Base-by-base conservation (phyloP, 2,329 filamentous ascomycete species). In the Pseudogymnoascus sp. region DNA sequence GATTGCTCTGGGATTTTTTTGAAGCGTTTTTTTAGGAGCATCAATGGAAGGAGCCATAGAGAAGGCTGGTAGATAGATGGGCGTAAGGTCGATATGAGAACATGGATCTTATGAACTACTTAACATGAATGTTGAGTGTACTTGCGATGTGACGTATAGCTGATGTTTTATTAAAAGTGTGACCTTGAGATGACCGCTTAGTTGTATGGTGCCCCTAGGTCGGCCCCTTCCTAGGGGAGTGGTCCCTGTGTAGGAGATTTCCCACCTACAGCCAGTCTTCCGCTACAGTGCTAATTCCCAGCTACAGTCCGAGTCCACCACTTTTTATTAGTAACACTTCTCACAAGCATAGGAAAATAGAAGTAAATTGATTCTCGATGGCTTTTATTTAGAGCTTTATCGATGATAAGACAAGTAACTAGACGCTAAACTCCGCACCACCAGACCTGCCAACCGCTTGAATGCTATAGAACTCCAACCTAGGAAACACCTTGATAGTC, bases 21-120 rank as follows among this genome's bases (percentile, higher is more conserved):
- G 29, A 36, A 57, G 51, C 51, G 51, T 31, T 57, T 57, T 47
- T 34, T 57, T 57, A 34, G 51, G 51, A 57, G 51, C 51, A 57
- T 57, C 51, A 57, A 21, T 34, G 51, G 51, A 34, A n/a, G 47
- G 51, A 18, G 51, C 29, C 51, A 57, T 26, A 37, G 62, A 45
- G 45, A 59, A 11, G 21, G 26, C 37, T 21, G 39, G 63, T 63
- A 64, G 63, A 36, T 57, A 64, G 54, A 39, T 47, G 26, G 61
- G 63, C n/a, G 31, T 59, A 36, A 63, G 34, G 34, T 63, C 21
- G 59, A 63, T 61, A 63, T 36, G 47, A 61, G 51, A 57, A 57
- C 47, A 54, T 57, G 51, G 51, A 57, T 57, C 51, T 57, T 57
- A 57, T 57, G 51, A 36, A 57, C 29, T 4, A 34, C n/a, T 34